Evolutionary conservation across 78 protist species (phyloP).

Genomic region (Neovahlkampfia damariscottae): DNA sequence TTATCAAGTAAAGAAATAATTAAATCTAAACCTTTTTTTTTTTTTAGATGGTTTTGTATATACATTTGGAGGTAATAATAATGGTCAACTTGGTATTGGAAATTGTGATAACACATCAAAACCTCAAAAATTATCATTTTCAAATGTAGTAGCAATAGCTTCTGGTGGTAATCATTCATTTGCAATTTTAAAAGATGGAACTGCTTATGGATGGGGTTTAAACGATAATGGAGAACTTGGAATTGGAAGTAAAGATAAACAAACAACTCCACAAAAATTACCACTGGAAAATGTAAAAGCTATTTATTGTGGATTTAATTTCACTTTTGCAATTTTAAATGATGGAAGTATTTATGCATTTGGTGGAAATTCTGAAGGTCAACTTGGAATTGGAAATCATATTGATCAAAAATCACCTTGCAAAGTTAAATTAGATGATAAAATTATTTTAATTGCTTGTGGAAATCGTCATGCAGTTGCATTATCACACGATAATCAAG

Average conservation of each 20-base stretch:
- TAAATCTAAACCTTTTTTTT: too few species aligned
- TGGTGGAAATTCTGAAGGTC: not conserved
- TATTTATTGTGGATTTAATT: too few species aligned
- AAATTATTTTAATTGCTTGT: not conserved
- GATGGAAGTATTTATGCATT: conserved; percentile 8
- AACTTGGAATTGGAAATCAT: conserved; percentile 5
- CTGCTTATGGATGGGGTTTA: conserved; percentile 13
- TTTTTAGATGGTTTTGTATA: conserved; percentile 3
- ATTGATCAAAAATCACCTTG: too few species aligned
- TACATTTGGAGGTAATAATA: not conserved
- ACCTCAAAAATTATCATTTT: too few species aligned
- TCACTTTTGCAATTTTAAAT: too few species aligned
- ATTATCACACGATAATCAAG: not conserved
- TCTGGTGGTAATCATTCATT: conserved; percentile 7
- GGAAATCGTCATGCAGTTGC: not conserved
- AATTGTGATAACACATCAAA: too few species aligned
- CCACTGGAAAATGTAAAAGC: too few species aligned
- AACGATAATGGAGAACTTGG: conserved; percentile 11
- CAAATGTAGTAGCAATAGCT: conserved; percentile 11
- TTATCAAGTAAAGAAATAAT: too few species aligned
- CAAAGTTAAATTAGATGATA: too few species aligned
- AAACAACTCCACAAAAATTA: too few species aligned
- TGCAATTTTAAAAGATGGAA: conserved; percentile 6
- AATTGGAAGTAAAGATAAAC: too few species aligned
- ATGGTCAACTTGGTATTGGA: conserved; percentile 12